phyloP scores from a whole-genome alignment of 1,284 basidiomycete species.

The Trichosporon asahii region DNA sequence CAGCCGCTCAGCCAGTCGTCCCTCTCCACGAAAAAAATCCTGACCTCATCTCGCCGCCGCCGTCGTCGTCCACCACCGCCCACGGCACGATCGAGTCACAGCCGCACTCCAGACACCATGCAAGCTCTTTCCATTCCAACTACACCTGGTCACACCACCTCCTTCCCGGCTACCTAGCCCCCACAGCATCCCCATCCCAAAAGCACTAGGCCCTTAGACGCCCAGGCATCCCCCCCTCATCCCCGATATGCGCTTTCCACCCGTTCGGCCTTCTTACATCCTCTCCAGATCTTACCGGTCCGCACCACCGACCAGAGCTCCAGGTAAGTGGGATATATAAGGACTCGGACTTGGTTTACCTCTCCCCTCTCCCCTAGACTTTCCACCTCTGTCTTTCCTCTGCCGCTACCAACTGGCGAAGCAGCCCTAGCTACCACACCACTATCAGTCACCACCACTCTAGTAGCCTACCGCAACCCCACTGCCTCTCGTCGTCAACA shows the following conservation, averaged over 20 bases:
- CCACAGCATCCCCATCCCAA: not conserved
- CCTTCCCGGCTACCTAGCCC: not conserved
- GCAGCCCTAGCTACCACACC: not conserved
- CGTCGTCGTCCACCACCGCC: slow-evolving; percentile 5
- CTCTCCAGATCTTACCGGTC: slow-evolving; percentile 7
- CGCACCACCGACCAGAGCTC: slow-evolving; percentile 2
- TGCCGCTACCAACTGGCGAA: not conserved
- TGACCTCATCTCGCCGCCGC: slow-evolving; percentile 6
- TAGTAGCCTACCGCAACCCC: not conserved
- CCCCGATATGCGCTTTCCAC: slow-evolving; percentile 6
- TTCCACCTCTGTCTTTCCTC: not conserved
- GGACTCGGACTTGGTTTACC: not conserved
- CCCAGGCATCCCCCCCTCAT: not conserved
- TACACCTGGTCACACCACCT: not conserved
- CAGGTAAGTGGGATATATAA: slow-evolving; percentile 6
- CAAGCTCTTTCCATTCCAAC: not conserved
- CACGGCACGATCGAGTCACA: slow-evolving; percentile 2
- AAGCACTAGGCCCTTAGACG: slow-evolving; percentile 9
- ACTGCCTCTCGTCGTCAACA: not conserved
- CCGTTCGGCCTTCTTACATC: slow-evolving; percentile 6
- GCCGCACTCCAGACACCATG: not conserved
- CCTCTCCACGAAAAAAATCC: slow-evolving; percentile 11
- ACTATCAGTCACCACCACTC: not conserved
- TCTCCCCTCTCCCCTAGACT: not conserved
- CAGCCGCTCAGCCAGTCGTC: not conserved